Evolutionary conservation across 257 asterid species (phyloP).

Genomic region (Solanum tarapatanum): DNA sequence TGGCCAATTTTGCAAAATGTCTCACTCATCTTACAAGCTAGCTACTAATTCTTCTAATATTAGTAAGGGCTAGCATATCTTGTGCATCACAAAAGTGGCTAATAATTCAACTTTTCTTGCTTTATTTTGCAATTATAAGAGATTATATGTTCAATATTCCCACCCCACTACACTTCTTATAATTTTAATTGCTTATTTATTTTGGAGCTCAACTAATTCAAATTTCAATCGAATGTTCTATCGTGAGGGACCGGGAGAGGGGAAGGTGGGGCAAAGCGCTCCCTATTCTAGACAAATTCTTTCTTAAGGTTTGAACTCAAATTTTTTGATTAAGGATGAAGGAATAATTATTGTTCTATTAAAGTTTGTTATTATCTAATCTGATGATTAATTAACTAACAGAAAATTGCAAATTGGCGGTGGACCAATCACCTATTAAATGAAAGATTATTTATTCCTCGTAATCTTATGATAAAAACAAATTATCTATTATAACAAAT

Average conservation of each 20-base stretch:
- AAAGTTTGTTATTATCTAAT: neutral
- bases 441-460: neutral
- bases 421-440: neutral
- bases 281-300: neutral
- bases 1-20: neutral
- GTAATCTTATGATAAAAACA: too few relatives aligned
- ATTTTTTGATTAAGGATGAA: rapidly evolving
- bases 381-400: neutral
- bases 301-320: neutral
- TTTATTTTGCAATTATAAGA: neutral
- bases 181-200: rapidly evolving
- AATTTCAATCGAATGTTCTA: neutral
- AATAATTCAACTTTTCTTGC: neutral
- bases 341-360: neutral
- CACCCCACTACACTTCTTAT: neutral
- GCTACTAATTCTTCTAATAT: neutral
- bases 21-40: neutral
- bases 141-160: neutral
- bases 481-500: neutral
- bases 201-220: neutral
- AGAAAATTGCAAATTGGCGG: too few relatives aligned
- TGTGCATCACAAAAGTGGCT: neutral
- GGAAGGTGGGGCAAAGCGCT: neutral
- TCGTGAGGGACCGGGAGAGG: neutral
- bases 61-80: neutral